phyloP scores from a whole-genome alignment of 306 rosid genomes.

The Geum urbanum region DNA sequence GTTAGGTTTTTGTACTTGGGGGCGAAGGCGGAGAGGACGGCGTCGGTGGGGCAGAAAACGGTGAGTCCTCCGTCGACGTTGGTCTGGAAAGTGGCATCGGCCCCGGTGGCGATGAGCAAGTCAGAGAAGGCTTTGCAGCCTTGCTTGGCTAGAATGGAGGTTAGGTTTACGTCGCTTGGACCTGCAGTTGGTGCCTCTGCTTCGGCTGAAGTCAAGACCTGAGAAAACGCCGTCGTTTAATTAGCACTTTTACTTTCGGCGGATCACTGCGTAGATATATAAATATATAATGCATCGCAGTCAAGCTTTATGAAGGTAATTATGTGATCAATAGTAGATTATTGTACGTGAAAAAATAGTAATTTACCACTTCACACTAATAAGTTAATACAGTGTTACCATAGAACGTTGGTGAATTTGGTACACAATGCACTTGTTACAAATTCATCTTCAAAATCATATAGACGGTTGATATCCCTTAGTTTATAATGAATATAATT shows the following conservation, averaged over 20 bases:
- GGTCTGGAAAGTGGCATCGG: conserved; percentile 45
- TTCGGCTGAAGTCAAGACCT: conserved; percentile 68
- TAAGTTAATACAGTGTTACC: too few relatives aligned
- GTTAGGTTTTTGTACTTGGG: conserved; percentile 76
- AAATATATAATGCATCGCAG: too few relatives aligned
- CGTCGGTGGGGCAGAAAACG: conserved; percentile 81
- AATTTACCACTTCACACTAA: too few relatives aligned
- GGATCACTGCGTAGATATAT: too few relatives aligned
- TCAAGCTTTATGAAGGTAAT: too few relatives aligned
- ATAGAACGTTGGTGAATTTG: too few relatives aligned
- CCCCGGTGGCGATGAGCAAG: conserved; percentile 47
- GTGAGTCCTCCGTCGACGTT: conserved; percentile 76
- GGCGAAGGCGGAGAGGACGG: conserved; percentile 42
- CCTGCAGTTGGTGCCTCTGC: conserved; percentile 84
- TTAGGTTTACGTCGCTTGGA: conserved; percentile 58
- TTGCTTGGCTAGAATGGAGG: conserved; percentile 60
- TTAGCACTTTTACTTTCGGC: neutral
- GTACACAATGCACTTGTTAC: too few relatives aligned
- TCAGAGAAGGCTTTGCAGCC: conserved; percentile 85
- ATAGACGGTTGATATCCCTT: too few relatives aligned
- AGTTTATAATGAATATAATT: too few relatives aligned
- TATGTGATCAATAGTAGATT: too few relatives aligned
- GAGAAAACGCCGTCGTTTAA: neutral
- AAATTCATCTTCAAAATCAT: too few relatives aligned
- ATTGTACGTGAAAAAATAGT: too few relatives aligned